Percentiles rank a stretch among this genome's conserved stretches.
phyloP scores from a whole-genome alignment of 148 eudicot species.

The Euryodendron excelsum region DNA sequence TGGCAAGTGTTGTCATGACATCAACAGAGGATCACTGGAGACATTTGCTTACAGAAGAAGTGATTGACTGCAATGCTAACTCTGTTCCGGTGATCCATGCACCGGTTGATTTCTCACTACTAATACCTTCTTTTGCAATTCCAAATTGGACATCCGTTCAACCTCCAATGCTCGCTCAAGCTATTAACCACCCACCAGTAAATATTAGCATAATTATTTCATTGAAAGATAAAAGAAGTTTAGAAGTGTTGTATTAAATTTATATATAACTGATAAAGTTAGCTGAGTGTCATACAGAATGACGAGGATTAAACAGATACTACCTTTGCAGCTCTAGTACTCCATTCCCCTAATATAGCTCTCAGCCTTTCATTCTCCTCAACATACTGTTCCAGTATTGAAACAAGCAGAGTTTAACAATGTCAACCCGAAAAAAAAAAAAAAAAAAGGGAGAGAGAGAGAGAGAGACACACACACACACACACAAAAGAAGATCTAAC shows the following conservation, averaged over 20 bases:
- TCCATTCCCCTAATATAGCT: constrained; percentile 97
- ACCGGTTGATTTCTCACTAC: constrained; percentile 33
- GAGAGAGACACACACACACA: too few relatives aligned
- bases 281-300: background rate
- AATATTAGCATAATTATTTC: background rate
- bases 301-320: background rate
- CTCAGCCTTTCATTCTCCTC: constrained; percentile 96
- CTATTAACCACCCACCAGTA: constrained; percentile 27
- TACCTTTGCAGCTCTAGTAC: constrained; percentile 94
- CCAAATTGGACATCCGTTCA: constrained; percentile 37
- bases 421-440: too few relatives aligned
- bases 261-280: background rate
- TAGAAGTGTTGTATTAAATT: background rate
- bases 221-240: background rate
- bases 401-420: background rate
- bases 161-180: constrained; percentile 87
- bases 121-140: background rate
- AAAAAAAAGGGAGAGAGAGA: too few relatives aligned
- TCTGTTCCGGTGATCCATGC: constrained; percentile 36
- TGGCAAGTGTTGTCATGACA: background rate
- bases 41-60: background rate
- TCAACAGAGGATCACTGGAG: background rate
- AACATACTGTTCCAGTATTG: constrained; percentile 56
- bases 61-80: background rate
- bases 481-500: background rate